phyloP scores from a whole-genome alignment of 2,329 filamentous ascomycete genomes.

The Aspergillus tanneri region DNA sequence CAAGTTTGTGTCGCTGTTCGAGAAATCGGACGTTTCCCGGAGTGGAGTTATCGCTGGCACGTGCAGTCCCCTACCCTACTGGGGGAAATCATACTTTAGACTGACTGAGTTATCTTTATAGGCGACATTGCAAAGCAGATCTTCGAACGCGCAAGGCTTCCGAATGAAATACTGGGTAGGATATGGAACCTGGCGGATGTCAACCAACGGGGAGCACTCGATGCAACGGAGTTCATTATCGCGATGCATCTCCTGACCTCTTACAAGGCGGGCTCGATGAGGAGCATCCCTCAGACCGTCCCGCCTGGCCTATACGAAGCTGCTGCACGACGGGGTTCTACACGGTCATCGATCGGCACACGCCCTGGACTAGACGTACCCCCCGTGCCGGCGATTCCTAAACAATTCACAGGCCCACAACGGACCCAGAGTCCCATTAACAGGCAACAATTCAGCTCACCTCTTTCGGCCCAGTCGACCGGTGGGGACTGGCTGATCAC shows the following conservation, averaged over 20 bases:
- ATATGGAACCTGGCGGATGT: constrained; percentile 97
- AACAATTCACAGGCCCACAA: constrained; percentile 68
- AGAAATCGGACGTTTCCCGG: constrained; percentile 72
- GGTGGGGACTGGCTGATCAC: constrained; percentile 78
- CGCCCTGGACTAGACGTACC: constrained; percentile 50
- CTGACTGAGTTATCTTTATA: constrained; percentile 28
- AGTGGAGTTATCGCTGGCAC: constrained; percentile 71
- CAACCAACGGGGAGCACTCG: constrained; percentile 83
- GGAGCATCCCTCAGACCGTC: constrained; percentile 73
- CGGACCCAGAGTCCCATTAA: constrained; percentile 62
- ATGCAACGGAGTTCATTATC: constrained; percentile 90
- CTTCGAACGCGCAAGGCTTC: constrained; percentile 86
- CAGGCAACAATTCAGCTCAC: constrained; percentile 51
- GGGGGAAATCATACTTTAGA: neutral
- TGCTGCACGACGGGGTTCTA: constrained; percentile 66
- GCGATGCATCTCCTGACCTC: constrained; percentile 96
- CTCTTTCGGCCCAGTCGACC: constrained; percentile 55
- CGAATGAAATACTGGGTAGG: constrained; percentile 85
- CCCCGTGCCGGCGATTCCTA: constrained; percentile 68
- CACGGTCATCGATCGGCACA: constrained; percentile 53
- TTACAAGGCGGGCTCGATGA: constrained; percentile 79
- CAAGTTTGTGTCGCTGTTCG: constrained; percentile 87
- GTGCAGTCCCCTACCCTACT: constrained; percentile 1
- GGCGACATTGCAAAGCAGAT: constrained; percentile 89
- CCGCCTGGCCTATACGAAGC: constrained; percentile 88